Conservation (phyloP, 306 rosid genomes). For the Alnus rubra region DNA sequence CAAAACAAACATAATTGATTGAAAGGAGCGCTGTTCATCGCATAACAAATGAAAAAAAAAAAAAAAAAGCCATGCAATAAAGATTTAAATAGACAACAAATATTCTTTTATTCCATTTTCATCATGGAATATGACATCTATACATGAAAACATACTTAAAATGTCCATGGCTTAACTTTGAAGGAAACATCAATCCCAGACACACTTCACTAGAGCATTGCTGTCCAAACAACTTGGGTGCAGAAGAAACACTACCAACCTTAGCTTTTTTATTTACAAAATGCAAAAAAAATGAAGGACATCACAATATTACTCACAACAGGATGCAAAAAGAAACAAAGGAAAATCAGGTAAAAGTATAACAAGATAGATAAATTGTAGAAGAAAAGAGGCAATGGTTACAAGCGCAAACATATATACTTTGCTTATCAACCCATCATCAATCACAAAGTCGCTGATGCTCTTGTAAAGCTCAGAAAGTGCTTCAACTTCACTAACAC, state of each 20-base stretch:
- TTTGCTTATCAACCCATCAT: conserved; percentile 91
- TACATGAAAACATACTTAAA: background rate
- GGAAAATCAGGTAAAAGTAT: background rate
- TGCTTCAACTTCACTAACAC: conserved; percentile 91
- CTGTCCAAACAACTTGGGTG: background rate
- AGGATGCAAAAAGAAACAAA: conserved; percentile 8
- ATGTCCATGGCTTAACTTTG: background rate
- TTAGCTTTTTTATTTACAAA: conserved; percentile 3
- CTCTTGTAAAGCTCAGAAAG: conserved; percentile 83
- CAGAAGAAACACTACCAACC: background rate
- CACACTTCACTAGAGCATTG: background rate
- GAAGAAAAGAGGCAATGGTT: background rate
- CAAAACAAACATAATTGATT: conserved; percentile 23
- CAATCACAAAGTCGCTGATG: conserved; percentile 70
- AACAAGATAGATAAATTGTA: conserved; percentile 2
- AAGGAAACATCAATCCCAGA: background rate
- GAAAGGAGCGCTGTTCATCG: conserved; percentile 4
- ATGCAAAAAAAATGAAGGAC: background rate
- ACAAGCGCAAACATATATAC: conserved; percentile 32
- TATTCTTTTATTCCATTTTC: background rate
- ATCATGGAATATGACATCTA: background rate
- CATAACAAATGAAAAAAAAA: background rate
- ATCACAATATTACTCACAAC: background rate
- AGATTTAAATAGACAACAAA: background rate
- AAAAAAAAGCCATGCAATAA: background rate